A percentile compares a stretch with the other conserved stretches of the same genome.
These are phyloP conservation scores for Endoconidiophora laricicola DNA, from an alignment of 2,329 filamentous ascomycete genomes.

Conservation along the genomic window DNA sequence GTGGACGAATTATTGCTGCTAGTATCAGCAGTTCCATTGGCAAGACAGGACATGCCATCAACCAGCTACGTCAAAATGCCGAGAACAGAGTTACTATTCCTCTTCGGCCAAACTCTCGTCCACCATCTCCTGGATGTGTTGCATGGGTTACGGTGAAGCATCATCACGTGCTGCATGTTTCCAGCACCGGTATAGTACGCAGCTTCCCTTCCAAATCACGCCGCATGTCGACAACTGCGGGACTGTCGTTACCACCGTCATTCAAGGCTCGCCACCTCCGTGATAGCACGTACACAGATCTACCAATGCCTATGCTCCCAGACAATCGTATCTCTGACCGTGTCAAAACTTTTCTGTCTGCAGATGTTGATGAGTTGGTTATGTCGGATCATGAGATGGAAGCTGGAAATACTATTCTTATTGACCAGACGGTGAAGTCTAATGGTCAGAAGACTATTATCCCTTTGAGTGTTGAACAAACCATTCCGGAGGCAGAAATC, in stretches of 20 bases:
- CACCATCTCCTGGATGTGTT: conserved; percentile 43
- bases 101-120: conserved; percentile 25
- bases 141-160: conserved; percentile 48
- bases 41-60: conserved; percentile 53
- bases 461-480: conserved; percentile 36
- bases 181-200: conserved; percentile 49
- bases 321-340: conserved; percentile 29
- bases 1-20: conserved; percentile 54
- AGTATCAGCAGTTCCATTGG: conserved; percentile 60
- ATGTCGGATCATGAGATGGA: conserved; percentile 36
- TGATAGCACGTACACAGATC: conserved; percentile 45
- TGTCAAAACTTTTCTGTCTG: conserved; percentile 1
- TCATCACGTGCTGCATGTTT: conserved; percentile 44
- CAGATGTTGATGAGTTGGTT: conserved; percentile 31
- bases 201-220: conserved; percentile 46
- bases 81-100: conserved; percentile 61
- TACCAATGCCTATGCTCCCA: conserved; percentile 46
- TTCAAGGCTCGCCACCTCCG: conserved; percentile 1
- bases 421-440: conserved; percentile 24
- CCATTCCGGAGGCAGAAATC: conserved; percentile 65
- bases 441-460: too few relatives aligned
- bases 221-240: conserved; percentile 27
- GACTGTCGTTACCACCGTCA: not conserved
- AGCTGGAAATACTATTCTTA: conserved; percentile 35
- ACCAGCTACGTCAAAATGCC: conserved; percentile 54